Conservation (phyloP, 139 green algal species). For the Chlamydomonas applanata region DNA sequence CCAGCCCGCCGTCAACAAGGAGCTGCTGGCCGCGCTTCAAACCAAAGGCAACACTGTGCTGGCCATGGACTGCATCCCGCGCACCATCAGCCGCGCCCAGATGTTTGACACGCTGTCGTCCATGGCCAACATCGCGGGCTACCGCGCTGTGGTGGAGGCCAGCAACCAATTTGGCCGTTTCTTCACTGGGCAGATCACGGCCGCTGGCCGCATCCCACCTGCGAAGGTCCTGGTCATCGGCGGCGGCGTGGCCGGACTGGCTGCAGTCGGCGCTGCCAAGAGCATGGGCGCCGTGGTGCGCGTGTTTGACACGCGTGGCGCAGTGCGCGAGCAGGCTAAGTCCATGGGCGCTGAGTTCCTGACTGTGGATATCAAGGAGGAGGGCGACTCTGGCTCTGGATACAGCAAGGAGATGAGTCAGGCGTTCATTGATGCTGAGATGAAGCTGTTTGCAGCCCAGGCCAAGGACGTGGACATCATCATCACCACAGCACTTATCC, state of each 20-base stretch:
- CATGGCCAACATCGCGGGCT: conserved; percentile 84
- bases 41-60: conserved; percentile 63
- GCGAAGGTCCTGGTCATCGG: conserved; percentile 75
- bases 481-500: conserved; percentile 37
- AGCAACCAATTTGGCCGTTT: conserved; percentile 72
- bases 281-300: conserved; percentile 77
- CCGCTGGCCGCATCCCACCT: conserved; percentile 61
- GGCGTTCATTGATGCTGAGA: conserved; percentile 71
- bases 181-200: conserved; percentile 89
- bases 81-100: conserved; percentile 61
- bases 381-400: conserved; percentile 29
- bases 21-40: conserved; percentile 60
- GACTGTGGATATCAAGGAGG: conserved; percentile 65
- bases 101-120: conserved; percentile 78
- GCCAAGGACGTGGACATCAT: conserved; percentile 84
- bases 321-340: conserved; percentile 75
- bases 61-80: conserved; percentile 86
- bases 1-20: conserved; percentile 72
- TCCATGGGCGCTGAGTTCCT: conserved; percentile 84
- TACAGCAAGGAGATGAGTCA: conserved; percentile 86
- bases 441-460: conserved; percentile 55
- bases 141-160: conserved; percentile 77
- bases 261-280: conserved; percentile 68
- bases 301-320: conserved; percentile 78
- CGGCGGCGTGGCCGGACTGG: conserved; percentile 72